Conservation (phyloP, 495 filamentous ascomycete species). For the Penicillium ucsense region DNA sequence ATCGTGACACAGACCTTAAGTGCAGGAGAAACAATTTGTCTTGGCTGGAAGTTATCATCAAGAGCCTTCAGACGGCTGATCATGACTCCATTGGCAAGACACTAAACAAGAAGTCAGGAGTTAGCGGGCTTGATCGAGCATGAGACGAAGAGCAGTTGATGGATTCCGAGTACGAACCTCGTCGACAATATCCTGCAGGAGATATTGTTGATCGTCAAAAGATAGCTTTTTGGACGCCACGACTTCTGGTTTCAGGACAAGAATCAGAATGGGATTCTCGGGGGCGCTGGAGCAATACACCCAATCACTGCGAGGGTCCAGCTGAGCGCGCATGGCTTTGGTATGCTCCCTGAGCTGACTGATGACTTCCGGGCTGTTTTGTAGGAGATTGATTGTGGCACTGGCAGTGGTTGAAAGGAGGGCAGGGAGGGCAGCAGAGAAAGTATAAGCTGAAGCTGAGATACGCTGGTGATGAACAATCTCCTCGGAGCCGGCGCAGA, state of each 20-base stretch:
- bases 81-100: conserved; percentile 74
- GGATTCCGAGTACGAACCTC: conserved; percentile 51
- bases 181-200: conserved; percentile 86
- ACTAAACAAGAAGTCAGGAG: conserved; percentile 25
- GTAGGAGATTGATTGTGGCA: conserved; percentile 74
- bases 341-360: conserved; percentile 70
- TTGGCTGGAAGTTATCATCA: conserved; percentile 52
- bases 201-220: conserved; percentile 66
- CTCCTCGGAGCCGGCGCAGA: conserved; percentile 83
- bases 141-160: neutral
- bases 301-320: conserved; percentile 93
- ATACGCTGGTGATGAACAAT: conserved; percentile 94
- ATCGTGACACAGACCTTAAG: conserved; percentile 86
- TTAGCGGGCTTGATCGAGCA: conserved; percentile 2
- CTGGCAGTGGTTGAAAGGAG: conserved; percentile 91
- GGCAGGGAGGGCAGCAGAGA: conserved; percentile 87
- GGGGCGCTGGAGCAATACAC: conserved; percentile 68
- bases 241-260: conserved; percentile 79
- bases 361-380: conserved; percentile 72
- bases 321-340: conserved; percentile 68
- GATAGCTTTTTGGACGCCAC: conserved; percentile 57
- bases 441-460: conserved; percentile 81
- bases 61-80: conserved; percentile 76
- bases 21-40: conserved; percentile 59
- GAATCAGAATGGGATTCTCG: conserved; percentile 79